Base-by-base conservation (phyloP, 1,284 basidiomycete genomes). In the Sporisorium graminicola region DNA sequence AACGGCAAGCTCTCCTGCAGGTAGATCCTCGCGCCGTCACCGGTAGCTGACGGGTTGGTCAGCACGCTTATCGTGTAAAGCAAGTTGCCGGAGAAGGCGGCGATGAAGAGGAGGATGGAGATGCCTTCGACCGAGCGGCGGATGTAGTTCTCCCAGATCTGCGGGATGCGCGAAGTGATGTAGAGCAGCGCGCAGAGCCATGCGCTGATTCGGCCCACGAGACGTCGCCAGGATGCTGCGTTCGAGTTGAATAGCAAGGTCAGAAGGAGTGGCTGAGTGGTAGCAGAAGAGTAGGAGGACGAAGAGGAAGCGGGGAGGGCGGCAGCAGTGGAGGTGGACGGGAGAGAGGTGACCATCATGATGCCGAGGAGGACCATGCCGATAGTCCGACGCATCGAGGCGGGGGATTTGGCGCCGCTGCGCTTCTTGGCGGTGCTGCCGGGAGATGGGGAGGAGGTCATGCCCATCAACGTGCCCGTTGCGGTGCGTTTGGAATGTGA, bases 111-210 rank as follows among this genome's bases (percentile, higher is more conserved):
- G 0, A 84, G 60, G 46, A 85, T 74, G 7, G 74, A 77, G 9
- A 86, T 66, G 0, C 85, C 85, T 8, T 69, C 78, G 1, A 86
- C 83, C 3, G 80, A 82, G 22, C 71, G 63, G 3, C 82, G 74
- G 20, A 68, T 61, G 62, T 80, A 73, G 56, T 86, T 86, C 20
- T 78, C 70, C 81, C 81, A 86, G 40, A 86, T 83, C 58, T 86
- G 85, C 1, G 85, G 85, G 22, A 86, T 74, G 33, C 85, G 80
- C 16, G 82, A 83, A 6, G 85, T 85, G 66, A 84, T 78, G 71
- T 86, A 86, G 20, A 84, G 77, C 20, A 86, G 37, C 0, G 83
- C 82, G 50, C 84, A 86, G 1, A 74, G 58, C 84, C 84, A 85
- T 0, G 84, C 82, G 29, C 64, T 70, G n/a, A 83, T 76, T 27